These are phyloP conservation scores for Boletus rubescentipes DNA, from an alignment of 768 basidiomycete genomes.

Conservation along the genomic window DNA sequence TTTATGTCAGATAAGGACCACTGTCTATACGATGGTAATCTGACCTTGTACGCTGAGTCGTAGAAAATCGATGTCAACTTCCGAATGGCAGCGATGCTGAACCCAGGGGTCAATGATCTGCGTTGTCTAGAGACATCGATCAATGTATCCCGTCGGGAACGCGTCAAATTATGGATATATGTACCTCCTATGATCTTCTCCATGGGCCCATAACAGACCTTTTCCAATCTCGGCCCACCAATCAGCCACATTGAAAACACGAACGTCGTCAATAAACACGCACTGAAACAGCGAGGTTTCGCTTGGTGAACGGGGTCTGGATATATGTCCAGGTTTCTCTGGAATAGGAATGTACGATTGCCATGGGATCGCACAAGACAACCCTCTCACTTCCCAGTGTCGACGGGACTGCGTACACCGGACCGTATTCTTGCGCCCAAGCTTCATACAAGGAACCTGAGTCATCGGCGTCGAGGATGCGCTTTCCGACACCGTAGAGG, in stretches of 20 bases:
- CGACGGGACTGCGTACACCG: slow-evolving; percentile 9
- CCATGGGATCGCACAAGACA: slow-evolving; percentile 41
- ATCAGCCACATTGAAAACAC: not conserved
- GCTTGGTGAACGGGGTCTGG: slow-evolving; percentile 34
- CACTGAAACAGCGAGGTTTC: slow-evolving; percentile 29
- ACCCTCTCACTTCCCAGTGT: slow-evolving; percentile 5
- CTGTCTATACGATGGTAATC: not conserved
- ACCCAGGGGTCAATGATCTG: slow-evolving; percentile 17
- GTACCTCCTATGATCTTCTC: not conserved
- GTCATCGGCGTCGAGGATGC: not conserved
- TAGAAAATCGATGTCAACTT: not conserved
- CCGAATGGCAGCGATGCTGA: not conserved
- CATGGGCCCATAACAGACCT: slow-evolving; percentile 24
- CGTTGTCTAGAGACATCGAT: not conserved
- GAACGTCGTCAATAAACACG: not conserved
- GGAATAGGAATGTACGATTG: slow-evolving; percentile 4
- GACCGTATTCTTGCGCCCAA: slow-evolving; percentile 19
- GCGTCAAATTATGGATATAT: slow-evolving; percentile 4
- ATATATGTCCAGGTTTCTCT: slow-evolving; percentile 35
- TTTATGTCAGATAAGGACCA: not conserved
- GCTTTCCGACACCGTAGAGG: slow-evolving; percentile 8
- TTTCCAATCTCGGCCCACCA: slow-evolving; percentile 16
- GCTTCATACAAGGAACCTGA: slow-evolving; percentile 11
- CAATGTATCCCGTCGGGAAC: not conserved
- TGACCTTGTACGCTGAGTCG: too few species aligned